Percentiles rank a stretch among this genome's conserved stretches.
These are phyloP conservation scores for Arctium lappa DNA, from an alignment of 129 eudicot species.

Conservation along the genomic window DNA sequence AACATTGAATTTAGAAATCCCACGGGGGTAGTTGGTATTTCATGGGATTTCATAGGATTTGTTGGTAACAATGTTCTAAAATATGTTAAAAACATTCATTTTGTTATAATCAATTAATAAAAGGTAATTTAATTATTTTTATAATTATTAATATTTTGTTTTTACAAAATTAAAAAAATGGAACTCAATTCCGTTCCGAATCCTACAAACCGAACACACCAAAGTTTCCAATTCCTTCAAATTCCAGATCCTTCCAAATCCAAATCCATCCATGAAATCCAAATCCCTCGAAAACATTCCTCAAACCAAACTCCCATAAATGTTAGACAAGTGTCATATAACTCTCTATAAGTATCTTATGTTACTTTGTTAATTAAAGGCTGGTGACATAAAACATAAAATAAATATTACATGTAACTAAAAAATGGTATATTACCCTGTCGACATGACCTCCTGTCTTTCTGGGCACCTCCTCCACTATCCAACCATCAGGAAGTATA, in stretches of 20 bases:
- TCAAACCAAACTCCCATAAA: not conserved
- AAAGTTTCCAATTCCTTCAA: not conserved
- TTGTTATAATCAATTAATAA: not conserved
- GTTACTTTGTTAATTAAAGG: not conserved
- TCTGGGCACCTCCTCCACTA: slow-evolving; percentile 76
- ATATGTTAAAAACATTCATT: not conserved
- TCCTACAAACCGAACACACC: not conserved
- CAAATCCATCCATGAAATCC: not conserved
- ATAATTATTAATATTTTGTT: too few species aligned
- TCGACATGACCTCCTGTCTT: slow-evolving; percentile 23
- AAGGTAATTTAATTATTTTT: too few species aligned
- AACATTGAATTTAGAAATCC: not conserved
- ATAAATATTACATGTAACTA: not conserved
- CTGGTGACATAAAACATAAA: not conserved
- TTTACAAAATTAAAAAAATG: too few species aligned
- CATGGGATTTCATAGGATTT: not conserved
- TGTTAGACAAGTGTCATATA: not conserved
- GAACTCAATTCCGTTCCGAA: not conserved
- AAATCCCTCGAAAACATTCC: not conserved
- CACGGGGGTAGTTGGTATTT: not conserved
- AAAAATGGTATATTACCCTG: slow-evolving; percentile 42
- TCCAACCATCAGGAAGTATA: slow-evolving; percentile 88
- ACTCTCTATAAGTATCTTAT: not conserved
- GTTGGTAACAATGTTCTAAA: not conserved
- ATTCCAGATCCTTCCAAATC: not conserved